Percentiles rank a stretch among this genome's conserved stretches.
phyloP scores from a whole-genome alignment of 805 yeast species.

The Zygosaccharomyces lentus region DNA sequence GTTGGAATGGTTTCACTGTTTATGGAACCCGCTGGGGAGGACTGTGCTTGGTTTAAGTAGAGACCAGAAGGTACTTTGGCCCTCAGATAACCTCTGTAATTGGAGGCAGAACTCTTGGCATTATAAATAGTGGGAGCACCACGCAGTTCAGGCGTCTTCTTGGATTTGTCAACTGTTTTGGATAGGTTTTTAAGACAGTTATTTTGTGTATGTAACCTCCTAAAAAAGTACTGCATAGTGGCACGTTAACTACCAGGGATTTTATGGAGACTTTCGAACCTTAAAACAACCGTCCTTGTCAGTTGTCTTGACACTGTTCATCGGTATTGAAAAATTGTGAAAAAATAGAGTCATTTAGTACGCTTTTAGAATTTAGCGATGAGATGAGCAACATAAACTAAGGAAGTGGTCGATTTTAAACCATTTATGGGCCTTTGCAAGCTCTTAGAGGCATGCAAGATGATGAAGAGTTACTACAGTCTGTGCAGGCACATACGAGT shows the following conservation, averaged over 20 bases:
- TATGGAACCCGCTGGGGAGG: constrained; percentile 49
- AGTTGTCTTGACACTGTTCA: neutral
- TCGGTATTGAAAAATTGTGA: neutral
- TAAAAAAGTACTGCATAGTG: constrained; percentile 11
- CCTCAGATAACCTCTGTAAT: constrained; percentile 46
- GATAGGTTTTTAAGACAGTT: constrained; percentile 12
- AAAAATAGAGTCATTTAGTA: constrained; percentile 2
- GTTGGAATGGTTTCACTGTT: constrained; percentile 54
- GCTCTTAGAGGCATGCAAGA: constrained; percentile 1
- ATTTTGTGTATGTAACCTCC: constrained; percentile 16
- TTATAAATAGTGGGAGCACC: constrained; percentile 48
- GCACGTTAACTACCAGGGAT: neutral
- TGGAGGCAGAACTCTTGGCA: constrained; percentile 58
- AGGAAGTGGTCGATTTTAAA: too few relatives aligned
- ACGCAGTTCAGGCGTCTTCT: constrained; percentile 19
- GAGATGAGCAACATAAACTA: neutral
- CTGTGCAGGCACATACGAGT: constrained; percentile 22
- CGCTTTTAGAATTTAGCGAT: neutral
- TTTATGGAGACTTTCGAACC: too few relatives aligned
- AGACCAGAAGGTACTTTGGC: constrained; percentile 53
- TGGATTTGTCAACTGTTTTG: constrained; percentile 14
- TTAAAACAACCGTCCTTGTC: neutral
- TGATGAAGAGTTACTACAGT: constrained; percentile 9
- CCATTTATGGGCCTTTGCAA: neutral
- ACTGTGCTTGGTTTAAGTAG: constrained; percentile 58